Percentiles rank a stretch among this genome's conserved stretches.
Conservation (phyloP, 257 asterid species). For the Ligustrum vulgare region DNA sequence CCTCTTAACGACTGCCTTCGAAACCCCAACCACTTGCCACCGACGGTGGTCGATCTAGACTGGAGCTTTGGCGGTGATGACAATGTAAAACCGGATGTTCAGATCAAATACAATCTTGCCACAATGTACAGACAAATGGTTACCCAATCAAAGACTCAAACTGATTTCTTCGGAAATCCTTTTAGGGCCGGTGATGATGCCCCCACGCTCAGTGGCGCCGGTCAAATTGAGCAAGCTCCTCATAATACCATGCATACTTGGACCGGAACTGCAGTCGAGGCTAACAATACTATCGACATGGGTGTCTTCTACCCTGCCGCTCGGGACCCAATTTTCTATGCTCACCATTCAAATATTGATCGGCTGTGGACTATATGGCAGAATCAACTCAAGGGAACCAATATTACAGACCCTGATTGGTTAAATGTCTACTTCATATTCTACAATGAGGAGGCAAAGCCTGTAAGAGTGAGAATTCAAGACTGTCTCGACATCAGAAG, state of each 20-base stretch:
- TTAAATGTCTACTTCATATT: conserved; percentile 6
- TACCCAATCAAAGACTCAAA: neutral
- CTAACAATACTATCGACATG: neutral
- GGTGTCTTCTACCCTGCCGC: conserved; percentile 20
- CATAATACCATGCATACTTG: conserved; percentile 4
- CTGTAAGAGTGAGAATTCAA: neutral
- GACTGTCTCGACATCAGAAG: neutral
- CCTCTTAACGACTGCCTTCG: conserved; percentile 22
- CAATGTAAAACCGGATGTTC: neutral
- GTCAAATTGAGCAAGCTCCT: neutral
- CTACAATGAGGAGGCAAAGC: conserved; percentile 13
- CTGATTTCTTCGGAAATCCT: conserved; percentile 1
- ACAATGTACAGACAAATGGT: conserved; percentile 16
- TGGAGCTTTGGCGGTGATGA: neutral
- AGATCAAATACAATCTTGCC: conserved; percentile 8
- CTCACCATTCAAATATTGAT: conserved; percentile 25
- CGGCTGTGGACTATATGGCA: conserved; percentile 22
- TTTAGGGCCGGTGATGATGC: neutral
- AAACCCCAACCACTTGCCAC: conserved; percentile 12
- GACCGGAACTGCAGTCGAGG: conserved; percentile 3
- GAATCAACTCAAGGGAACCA: neutral
- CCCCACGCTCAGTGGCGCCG: neutral
- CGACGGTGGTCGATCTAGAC: conserved; percentile 14
- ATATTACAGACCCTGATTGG: conserved; percentile 14
- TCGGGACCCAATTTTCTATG: conserved; percentile 19